phyloP scores from a whole-genome alignment of 2,329 filamentous ascomycete genomes.

The Zymoseptoria tritici region DNA sequence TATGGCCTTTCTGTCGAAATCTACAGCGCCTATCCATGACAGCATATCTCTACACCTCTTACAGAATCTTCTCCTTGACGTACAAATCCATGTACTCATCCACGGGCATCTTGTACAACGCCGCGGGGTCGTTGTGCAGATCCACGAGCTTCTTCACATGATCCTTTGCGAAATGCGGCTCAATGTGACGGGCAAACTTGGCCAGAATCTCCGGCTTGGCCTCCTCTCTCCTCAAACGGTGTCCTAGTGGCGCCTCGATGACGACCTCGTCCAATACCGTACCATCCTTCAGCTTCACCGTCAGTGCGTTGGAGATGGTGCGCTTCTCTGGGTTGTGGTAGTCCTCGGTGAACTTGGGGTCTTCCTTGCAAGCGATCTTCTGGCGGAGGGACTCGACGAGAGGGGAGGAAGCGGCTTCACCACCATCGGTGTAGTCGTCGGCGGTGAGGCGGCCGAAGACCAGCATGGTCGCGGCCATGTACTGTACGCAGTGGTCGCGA shows the following conservation, averaged over 20 bases:
- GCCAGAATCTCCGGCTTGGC: constrained; percentile 93
- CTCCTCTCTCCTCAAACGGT: constrained; percentile 78
- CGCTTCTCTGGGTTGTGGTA: constrained; percentile 92
- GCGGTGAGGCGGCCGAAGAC: constrained; percentile 89
- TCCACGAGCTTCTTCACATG: constrained; percentile 77
- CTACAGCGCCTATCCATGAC: not conserved
- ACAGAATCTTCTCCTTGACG: constrained; percentile 44
- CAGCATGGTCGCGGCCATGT: constrained; percentile 97
- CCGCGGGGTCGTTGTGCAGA: constrained; percentile 66
- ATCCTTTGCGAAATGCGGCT: constrained; percentile 68
- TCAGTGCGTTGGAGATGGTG: constrained; percentile 95
- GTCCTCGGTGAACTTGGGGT: constrained; percentile 78
- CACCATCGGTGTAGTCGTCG: constrained; percentile 85
- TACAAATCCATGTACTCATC: constrained; percentile 93
- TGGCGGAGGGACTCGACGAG: constrained; percentile 86
- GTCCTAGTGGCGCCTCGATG: constrained; percentile 89
- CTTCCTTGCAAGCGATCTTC: constrained; percentile 94
- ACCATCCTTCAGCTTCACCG: constrained; percentile 89
- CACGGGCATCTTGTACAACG: constrained; percentile 71
- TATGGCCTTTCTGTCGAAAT: not conserved
- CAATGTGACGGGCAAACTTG: constrained; percentile 91
- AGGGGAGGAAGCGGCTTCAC: constrained; percentile 81
- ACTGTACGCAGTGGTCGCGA: constrained; percentile 98
- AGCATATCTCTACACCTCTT: constrained; percentile 3
- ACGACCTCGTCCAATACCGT: constrained; percentile 84